phyloP scores from a whole-genome alignment of 202 grass and related monocot genomes.

The Sporobolus alterniflorus region DNA sequence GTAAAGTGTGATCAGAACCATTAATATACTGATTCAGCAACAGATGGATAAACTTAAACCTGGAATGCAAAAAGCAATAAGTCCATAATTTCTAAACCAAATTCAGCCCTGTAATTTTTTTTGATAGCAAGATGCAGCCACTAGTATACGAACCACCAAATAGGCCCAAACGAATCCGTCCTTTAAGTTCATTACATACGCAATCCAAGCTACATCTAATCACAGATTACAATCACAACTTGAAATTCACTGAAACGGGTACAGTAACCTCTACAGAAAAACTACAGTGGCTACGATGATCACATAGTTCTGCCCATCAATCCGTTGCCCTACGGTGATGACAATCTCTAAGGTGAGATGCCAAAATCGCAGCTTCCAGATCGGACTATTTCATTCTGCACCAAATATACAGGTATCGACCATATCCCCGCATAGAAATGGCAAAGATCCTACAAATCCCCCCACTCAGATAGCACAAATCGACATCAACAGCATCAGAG shows the following conservation, averaged over 20 bases:
- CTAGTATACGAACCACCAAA: neutral
- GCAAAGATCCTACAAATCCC: conserved; percentile 29
- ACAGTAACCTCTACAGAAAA: neutral
- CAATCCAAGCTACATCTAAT: neutral
- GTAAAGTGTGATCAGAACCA: neutral
- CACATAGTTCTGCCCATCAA: neutral
- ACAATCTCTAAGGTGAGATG: neutral
- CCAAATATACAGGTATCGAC: conserved; percentile 15
- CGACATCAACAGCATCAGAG: neutral
- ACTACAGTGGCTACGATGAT: neutral
- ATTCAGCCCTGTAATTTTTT: neutral
- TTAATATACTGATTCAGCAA: neutral
- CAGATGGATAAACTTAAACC: neutral
- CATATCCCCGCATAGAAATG: neutral
- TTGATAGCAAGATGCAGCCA: conserved; percentile 6
- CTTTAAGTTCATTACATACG: neutral
- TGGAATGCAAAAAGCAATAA: neutral
- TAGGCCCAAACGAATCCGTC: neutral
- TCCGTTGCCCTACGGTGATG: neutral
- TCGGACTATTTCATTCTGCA: neutral
- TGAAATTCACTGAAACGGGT: neutral
- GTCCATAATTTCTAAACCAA: neutral
- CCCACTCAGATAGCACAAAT: neutral
- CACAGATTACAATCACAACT: neutral
- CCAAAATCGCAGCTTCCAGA: neutral